phyloP scores from a whole-genome alignment of 2,329 filamentous ascomycete genomes.

The Pseudogymnoascus sp. region DNA sequence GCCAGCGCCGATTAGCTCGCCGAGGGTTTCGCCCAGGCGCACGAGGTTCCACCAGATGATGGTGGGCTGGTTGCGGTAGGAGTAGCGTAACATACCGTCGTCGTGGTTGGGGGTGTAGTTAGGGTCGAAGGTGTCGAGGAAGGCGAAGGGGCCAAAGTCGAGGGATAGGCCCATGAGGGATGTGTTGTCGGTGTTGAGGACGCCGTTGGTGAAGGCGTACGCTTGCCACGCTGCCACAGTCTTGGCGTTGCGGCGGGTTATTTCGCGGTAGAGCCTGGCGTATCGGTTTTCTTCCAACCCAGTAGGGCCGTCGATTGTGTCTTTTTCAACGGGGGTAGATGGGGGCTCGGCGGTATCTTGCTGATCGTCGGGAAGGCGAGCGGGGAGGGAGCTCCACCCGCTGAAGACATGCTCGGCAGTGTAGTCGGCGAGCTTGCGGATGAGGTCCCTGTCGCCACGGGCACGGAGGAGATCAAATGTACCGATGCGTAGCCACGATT shows the following conservation, averaged over 20 bases:
- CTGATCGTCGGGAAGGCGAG: conserved; percentile 42
- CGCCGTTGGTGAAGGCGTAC: conserved; percentile 98
- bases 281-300: conserved; percentile 77
- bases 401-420: conserved; percentile 79
- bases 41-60: conserved; percentile 99
- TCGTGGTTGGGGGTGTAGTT: conserved; percentile 95
- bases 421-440: conserved; percentile 70
- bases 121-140: conserved; percentile 95
- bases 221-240: conserved; percentile 94
- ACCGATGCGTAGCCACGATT: conserved; percentile 87
- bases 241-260: conserved; percentile 74
- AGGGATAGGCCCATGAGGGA: conserved; percentile 82
- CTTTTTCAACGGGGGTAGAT: conserved; percentile 42
- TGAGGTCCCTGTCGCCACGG: conserved; percentile 66
- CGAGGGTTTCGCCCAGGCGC: conserved; percentile 78
- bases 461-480: conserved; percentile 89
- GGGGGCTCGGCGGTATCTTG: conserved; percentile 37
- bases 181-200: conserved; percentile 96
- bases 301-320: conserved; percentile 57
- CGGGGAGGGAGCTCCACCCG: conserved; percentile 79
- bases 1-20: conserved; percentile 78
- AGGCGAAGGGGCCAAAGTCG: conserved; percentile 95
- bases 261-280: conserved; percentile 75
- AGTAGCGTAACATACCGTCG: conserved; percentile 78
- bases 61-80: conserved; percentile 87